phyloP scores from a whole-genome alignment of 2,329 filamentous ascomycete species.

The Proliferodiscus dingleyae region DNA sequence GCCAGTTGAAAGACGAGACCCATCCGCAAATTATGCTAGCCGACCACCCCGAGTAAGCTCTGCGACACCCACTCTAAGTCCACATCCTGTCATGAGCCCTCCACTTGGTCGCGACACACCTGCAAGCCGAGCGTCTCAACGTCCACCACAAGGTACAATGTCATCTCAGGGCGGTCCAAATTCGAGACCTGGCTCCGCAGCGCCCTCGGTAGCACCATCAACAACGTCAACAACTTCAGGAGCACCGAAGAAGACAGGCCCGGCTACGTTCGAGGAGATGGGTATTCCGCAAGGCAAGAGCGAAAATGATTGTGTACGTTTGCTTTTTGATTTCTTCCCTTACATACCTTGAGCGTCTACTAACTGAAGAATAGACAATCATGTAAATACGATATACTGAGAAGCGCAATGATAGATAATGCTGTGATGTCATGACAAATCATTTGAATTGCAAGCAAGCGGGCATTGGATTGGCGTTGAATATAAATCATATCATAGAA shows the following conservation, averaged over 20 bases:
- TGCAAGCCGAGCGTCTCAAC: constrained; percentile 6
- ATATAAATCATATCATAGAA: background rate
- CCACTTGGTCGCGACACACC: background rate
- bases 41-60: constrained; percentile 22
- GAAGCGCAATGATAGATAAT: background rate
- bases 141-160: constrained; percentile 20
- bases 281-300: constrained; percentile 80
- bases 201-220: constrained; percentile 10
- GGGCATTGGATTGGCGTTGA: constrained; percentile 21
- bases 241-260: constrained; percentile 51
- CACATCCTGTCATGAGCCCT: constrained; percentile 12
- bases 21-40: constrained; percentile 10
- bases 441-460: constrained; percentile 9
- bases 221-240: constrained; percentile 6
- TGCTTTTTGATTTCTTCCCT: background rate
- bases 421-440: constrained; percentile 5
- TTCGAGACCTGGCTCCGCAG: constrained; percentile 10
- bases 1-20: background rate
- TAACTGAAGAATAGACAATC: constrained; percentile 22
- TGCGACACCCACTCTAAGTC: constrained; percentile 11
- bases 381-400: constrained; percentile 21
- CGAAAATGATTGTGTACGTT: constrained; percentile 78
- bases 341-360: no score
- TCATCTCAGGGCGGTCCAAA: constrained; percentile 14
- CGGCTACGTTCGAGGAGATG: constrained; percentile 98